These are phyloP conservation scores for Cicer bijugum DNA, from an alignment of 306 rosid species.

Conservation along the genomic window DNA sequence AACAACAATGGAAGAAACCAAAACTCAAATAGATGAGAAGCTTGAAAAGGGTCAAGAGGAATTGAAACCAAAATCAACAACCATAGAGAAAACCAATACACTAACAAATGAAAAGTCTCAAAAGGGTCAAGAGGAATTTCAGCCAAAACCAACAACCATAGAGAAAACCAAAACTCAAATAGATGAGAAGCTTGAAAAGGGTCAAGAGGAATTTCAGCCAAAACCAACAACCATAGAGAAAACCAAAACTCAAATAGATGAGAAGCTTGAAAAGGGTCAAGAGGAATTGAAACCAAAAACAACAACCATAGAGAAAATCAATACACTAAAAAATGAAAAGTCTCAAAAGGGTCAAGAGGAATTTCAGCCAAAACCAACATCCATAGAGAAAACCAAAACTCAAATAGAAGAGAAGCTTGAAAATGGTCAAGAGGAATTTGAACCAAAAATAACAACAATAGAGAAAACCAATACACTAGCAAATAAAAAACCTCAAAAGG, in stretches of 20 bases:
- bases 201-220: constrained; percentile 26
- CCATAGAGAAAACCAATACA: background rate
- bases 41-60: background rate
- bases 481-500: background rate
- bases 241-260: background rate
- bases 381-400: background rate
- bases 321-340: constrained; percentile 16
- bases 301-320: background rate
- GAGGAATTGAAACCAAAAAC: constrained; percentile 41
- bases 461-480: background rate
- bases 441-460: background rate
- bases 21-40: too few relatives aligned
- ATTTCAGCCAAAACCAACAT: constrained; percentile 10
- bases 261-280: constrained; percentile 19
- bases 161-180: background rate
- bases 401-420: constrained; percentile 16
- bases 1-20: too few relatives aligned
- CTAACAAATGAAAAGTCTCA: constrained; percentile 14
- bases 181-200: constrained; percentile 28
- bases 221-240: background rate
- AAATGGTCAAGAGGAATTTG: constrained; percentile 11
- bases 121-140: constrained; percentile 39
- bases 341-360: constrained; percentile 11
- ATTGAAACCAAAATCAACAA: background rate
- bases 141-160: constrained; percentile 27